A percentile compares a stretch with the other conserved stretches of the same genome.
These are phyloP conservation scores for Eucommia ulmoides DNA, from an alignment of 257 asterid genomes.

Conservation along the genomic window DNA sequence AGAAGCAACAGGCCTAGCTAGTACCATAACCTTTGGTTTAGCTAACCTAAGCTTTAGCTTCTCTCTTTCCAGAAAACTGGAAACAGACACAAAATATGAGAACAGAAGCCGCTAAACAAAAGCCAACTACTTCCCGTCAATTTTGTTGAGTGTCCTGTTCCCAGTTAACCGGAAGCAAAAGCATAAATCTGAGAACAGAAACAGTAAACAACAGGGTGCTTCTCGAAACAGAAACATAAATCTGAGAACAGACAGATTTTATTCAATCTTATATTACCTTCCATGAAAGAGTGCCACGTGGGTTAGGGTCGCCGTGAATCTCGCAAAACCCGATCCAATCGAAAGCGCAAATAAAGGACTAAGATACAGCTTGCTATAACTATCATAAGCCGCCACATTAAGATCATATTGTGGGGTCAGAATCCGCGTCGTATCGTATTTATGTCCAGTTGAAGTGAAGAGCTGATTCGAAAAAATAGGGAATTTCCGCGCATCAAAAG, in stretches of 20 bases:
- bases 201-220: neutral
- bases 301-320: conserved; percentile 83
- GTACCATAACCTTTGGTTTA: no score
- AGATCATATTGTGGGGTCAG: conserved; percentile 84
- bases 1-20: no score
- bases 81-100: no score
- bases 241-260: neutral
- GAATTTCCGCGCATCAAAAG: conserved; percentile 77
- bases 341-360: conserved; percentile 96
- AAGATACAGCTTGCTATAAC: conserved; percentile 84
- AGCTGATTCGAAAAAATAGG: conserved; percentile 88
- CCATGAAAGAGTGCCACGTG: conserved; percentile 90
- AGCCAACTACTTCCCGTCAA: neutral
- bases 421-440: conserved; percentile 63
- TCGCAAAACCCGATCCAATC: conserved; percentile 89
- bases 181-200: neutral
- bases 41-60: no score
- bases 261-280: conserved; percentile 57
- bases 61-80: no score
- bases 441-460: conserved; percentile 58
- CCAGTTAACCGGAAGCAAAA: neutral
- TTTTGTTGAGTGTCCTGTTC: neutral
- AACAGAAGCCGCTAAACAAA: no score
- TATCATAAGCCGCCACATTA: conserved; percentile 53
- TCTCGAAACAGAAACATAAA: no score